phyloP scores from a whole-genome alignment of 1,284 basidiomycete genomes.

The Ustilago bromivora region DNA sequence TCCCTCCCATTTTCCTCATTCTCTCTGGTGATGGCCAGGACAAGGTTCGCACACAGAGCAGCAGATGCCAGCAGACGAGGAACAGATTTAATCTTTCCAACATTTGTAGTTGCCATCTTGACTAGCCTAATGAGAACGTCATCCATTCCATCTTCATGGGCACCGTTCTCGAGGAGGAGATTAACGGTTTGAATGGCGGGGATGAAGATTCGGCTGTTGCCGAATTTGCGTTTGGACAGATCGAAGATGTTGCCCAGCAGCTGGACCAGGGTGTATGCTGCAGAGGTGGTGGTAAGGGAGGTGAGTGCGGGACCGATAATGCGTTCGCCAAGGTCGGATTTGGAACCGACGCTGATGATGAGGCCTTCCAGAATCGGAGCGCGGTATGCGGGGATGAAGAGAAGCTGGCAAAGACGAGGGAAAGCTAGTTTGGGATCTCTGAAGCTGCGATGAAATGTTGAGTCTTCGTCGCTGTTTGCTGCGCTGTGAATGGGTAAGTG shows the following conservation, averaged over 20 bases:
- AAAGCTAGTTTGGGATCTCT: constrained; percentile 38
- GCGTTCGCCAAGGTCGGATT: constrained; percentile 49
- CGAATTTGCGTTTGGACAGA: constrained; percentile 33
- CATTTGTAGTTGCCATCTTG: constrained; percentile 25
- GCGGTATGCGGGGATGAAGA: constrained; percentile 33
- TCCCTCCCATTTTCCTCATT: neutral
- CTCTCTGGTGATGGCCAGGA: constrained; percentile 2
- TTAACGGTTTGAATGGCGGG: constrained; percentile 44
- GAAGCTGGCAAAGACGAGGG: constrained; percentile 17
- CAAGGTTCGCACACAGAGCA: constrained; percentile 21
- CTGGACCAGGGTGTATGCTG: neutral
- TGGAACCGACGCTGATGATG: constrained; percentile 44
- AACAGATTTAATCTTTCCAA: constrained; percentile 25
- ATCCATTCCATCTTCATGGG: neutral
- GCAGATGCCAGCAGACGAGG: constrained; percentile 24
- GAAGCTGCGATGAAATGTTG: constrained; percentile 13
- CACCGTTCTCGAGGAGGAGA: constrained; percentile 53
- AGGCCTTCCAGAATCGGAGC: constrained; percentile 34
- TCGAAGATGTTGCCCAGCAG: constrained; percentile 31
- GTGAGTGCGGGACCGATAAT: constrained; percentile 27
- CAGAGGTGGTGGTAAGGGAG: constrained; percentile 1
- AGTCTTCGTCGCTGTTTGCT: neutral
- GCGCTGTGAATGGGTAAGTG: neutral
- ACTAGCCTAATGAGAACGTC: constrained; percentile 3
- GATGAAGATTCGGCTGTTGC: constrained; percentile 55